A percentile compares a stretch with the other conserved stretches of the same genome.
Conservation (phyloP, 208 protist genomes). For the Kentomonas sorsogonicus region DNA sequence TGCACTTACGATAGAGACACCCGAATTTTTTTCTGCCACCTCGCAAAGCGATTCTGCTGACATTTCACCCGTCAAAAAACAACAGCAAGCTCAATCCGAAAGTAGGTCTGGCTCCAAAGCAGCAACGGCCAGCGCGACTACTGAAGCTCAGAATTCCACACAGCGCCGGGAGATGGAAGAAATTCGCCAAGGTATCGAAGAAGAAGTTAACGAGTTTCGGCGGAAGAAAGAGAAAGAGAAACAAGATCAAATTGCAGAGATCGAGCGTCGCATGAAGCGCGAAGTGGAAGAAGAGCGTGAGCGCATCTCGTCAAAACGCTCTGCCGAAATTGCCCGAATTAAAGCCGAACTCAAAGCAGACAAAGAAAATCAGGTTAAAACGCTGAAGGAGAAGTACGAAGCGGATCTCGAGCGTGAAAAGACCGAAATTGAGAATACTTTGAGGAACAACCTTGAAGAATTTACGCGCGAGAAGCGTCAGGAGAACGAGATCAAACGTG, state of each 20-base stretch:
- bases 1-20: background rate
- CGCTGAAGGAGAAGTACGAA: slow-evolving; percentile 20
- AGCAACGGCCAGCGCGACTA: slow-evolving; percentile 3
- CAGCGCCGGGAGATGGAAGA: background rate
- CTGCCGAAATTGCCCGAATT: too few species aligned
- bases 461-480: slow-evolving; percentile 29
- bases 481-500: slow-evolving; percentile 29
- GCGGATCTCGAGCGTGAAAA: slow-evolving; percentile 31
- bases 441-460: slow-evolving; percentile 24
- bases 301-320: too few species aligned
- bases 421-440: slow-evolving; percentile 29
- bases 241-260: background rate
- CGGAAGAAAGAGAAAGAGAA: slow-evolving; percentile 9
- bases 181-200: background rate
- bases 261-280: slow-evolving; percentile 4
- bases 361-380: slow-evolving; percentile 1
- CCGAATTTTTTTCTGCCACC: slow-evolving; percentile 17
- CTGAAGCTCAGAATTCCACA: background rate
- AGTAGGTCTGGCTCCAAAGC: background rate
- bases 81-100: background rate
- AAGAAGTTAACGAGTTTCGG: slow-evolving; percentile 11
- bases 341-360: slow-evolving; percentile 1
- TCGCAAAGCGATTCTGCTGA: slow-evolving; percentile 16
- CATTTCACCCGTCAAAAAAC: slow-evolving; percentile 12
- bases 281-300: background rate